phyloP scores from a whole-genome alignment of 805 yeast species.

The Maudiozyma barnettii region DNA sequence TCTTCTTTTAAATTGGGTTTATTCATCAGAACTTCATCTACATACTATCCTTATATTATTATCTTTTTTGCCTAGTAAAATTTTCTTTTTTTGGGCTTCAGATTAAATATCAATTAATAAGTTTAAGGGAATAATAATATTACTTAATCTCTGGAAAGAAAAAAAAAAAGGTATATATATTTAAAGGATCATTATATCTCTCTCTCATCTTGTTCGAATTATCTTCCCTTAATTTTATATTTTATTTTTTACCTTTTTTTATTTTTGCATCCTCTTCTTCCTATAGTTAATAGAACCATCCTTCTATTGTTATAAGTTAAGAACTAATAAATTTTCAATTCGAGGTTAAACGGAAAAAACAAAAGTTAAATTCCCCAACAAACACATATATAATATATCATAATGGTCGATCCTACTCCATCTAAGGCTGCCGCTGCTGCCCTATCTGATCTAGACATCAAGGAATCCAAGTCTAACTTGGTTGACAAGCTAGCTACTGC shows the following conservation, averaged over 20 bases:
- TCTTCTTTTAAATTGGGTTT: too few species aligned
- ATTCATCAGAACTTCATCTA: too few species aligned
- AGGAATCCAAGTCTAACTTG: slow-evolving; percentile 35
- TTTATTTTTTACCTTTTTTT: neutral
- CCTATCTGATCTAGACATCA: slow-evolving; percentile 42
- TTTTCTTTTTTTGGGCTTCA: neutral
- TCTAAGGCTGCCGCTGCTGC: slow-evolving; percentile 55
- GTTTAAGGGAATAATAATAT: neutral
- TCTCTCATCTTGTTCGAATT: neutral
- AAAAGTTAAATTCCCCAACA: too few species aligned
- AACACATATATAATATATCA: neutral
- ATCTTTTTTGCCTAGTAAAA: neutral
- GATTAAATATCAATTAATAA: neutral
- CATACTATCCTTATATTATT: neutral
- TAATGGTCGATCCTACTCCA: slow-evolving; percentile 53
- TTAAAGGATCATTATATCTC: neutral
- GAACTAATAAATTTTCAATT: neutral
- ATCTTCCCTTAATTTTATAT: neutral
- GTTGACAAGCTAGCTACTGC: slow-evolving; percentile 37
- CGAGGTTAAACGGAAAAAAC: neutral
- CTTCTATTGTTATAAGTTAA: neutral
- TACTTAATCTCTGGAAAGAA: neutral
- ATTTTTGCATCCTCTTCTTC: neutral
- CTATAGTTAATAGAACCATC: neutral
- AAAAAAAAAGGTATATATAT: neutral